phyloP scores from a whole-genome alignment of 139 green algal genomes.

The Zygnema cylindricum region DNA sequence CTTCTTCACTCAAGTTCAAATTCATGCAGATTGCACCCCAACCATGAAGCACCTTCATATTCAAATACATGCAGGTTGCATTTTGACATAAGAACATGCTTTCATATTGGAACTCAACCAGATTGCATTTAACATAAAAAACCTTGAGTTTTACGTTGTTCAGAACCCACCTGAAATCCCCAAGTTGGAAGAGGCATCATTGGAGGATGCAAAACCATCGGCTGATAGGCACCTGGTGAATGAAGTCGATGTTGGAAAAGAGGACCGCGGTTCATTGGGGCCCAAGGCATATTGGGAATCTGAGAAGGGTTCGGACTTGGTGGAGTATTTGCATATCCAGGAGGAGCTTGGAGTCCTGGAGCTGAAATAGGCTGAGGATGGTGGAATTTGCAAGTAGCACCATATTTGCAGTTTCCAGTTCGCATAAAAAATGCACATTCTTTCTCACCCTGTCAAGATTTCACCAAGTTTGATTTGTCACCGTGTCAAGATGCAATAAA shows the following conservation, averaged over 20 bases:
- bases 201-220: not conserved
- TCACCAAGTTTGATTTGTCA: not conserved
- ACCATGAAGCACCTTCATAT: too few species aligned
- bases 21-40: too few species aligned
- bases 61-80: too few species aligned
- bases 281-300: not conserved
- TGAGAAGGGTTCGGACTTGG: not conserved
- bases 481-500: not conserved
- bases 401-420: slow-evolving; percentile 64
- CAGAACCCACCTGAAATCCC: slow-evolving; percentile 9
- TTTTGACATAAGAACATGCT: too few species aligned
- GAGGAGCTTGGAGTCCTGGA: not conserved
- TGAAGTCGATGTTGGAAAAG: not conserved
- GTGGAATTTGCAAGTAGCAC: slow-evolving; percentile 58
- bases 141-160: too few species aligned
- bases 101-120: too few species aligned
- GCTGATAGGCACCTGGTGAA: not conserved
- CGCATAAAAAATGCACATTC: slow-evolving; percentile 69
- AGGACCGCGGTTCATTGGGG: not conserved
- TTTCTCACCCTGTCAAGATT: slow-evolving; percentile 56
- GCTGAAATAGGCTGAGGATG: slow-evolving; percentile 35
- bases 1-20: too few species aligned
- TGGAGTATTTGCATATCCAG: not conserved
- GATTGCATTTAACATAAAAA: too few species aligned
- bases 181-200: slow-evolving; percentile 12